Base-by-base conservation (phyloP, 345 rosid genomes). In the Odontarrhena argentea region DNA sequence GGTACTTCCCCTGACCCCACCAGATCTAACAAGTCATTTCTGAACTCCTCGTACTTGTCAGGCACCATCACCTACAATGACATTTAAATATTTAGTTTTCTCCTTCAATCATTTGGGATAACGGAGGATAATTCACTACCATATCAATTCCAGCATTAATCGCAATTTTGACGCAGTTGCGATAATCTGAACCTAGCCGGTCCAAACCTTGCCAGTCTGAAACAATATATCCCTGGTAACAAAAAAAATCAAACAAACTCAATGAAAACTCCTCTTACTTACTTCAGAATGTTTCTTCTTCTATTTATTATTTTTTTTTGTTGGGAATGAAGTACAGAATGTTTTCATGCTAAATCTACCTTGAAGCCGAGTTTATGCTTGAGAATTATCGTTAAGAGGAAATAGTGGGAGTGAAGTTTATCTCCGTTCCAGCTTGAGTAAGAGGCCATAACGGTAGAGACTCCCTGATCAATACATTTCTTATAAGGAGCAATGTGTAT, bases 101-200 rank as follows among this genome's bases (percentile, higher is more conserved):
- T 56, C 66, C 40, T 28, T 44, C 24, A 63, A 59, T 30, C 51
- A 41, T 32, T 25, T 10, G 18, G 3, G 40, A 28, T 8, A 51
- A 22, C 32, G 4, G 26, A 54, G 42, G 30, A 62, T 67, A 15
- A 32, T 28, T 47, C 26, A 42, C 0, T 80, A 92, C 96, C 96
- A 92, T 85, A 85, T 92, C 98, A 13, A 85, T 81, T 81, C 96
- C 98, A 38, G 98, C 98, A 80, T 82, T 92, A 63, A 89, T 65
- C 5, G 89, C 84, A 22, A 82, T 30, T 15, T 84, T 82, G 54
- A 89, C 77, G 60, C 91, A 82, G 28, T 55, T 25, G 15, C 84
- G 85, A 65, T 86, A 76, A 75, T 92, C 76, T 59, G 87, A 86
- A 73, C 96, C 96, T 25, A 18, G 59, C 87, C 96, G 85, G 47